Evolutionary conservation across 176 grass and related monocot species (phyloP), one percentile per base, ranked within the genome.

Genomic region (Elymus sibiricus): DNA sequence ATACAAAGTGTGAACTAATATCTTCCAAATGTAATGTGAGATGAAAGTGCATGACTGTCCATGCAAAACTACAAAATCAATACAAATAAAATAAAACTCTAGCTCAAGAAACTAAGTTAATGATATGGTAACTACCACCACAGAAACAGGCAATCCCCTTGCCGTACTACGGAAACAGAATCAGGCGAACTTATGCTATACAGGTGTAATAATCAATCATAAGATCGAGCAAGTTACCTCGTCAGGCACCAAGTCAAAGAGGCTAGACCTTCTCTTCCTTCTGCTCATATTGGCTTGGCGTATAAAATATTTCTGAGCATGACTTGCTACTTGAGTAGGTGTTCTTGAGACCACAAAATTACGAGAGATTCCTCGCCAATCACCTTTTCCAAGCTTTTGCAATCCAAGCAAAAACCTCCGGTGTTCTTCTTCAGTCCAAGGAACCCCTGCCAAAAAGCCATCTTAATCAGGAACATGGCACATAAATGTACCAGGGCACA

Each of bases 391-490:
- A 55, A 99, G 92, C 66, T 96, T 99, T 89, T 96, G 92, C 81
- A 99, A 87, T 69, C 97, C 97, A 55, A 99, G 82, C 74, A 99
- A 86, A 92, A 99, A 99, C 80, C 91, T 96, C 83, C 90, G 85
- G 80, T 99, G 97, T 79, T 99, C 97, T 91, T 99, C 97, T 96
- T 99, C 94, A 63, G 94, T 99, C 97, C 97, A 99, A 28, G 97
- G 92, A 82, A 93, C 94, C 62, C 97, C 97, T 99, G 68, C n/a
- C 43, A 82, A 70, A 71, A 69, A 65, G 39, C 27, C 42, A 74
- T 51, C 16, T 78, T 69, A 89, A 67, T 86, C 66, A 90, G 79
- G 40, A 88, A 77, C 59, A 74, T 72, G 8, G 11, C 69, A 91
- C 6, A 84, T 6, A 75, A 43, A 32, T 26, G 12, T 21, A 39